Evolutionary conservation across 441 rosid genomes (phyloP).

Genomic region (Daphne laureola): DNA sequence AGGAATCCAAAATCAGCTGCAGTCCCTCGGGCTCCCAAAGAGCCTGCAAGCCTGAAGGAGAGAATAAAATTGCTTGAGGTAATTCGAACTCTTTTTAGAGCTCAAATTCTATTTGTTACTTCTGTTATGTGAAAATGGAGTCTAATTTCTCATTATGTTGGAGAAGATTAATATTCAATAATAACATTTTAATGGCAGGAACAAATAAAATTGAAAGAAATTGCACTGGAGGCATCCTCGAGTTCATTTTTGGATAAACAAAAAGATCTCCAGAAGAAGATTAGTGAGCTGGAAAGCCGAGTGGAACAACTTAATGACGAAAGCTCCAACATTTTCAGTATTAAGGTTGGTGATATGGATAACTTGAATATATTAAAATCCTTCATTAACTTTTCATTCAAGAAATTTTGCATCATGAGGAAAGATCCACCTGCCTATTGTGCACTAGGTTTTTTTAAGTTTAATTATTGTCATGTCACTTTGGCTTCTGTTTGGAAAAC

Average conservation of each 20-base stretch:
- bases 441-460: not conserved
- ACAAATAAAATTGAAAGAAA: constrained; percentile 56
- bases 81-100: constrained; percentile 4
- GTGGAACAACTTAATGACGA: constrained; percentile 39
- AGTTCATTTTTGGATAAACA: constrained; percentile 49
- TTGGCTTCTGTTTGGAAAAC: no score
- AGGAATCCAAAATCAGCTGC: constrained; percentile 41
- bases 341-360: constrained; percentile 29
- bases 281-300: constrained; percentile 50
- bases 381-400: no score
- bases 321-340: constrained; percentile 12
- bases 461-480: not conserved
- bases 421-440: not conserved
- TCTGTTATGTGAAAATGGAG: not conserved
- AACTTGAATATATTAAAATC: no score
- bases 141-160: not conserved
- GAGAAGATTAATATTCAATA: not conserved
- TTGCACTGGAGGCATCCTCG: constrained; percentile 44
- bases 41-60: constrained; percentile 52
- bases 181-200: constrained; percentile 29
- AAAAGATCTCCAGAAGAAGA: constrained; percentile 40
- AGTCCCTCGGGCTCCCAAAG: constrained; percentile 39
- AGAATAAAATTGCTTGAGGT: constrained; percentile 68
- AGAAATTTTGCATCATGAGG: not conserved
- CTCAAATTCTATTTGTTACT: constrained; percentile 6